phyloP scores from a whole-genome alignment of 345 rosid species.

The Tarenaya hassleriana region DNA sequence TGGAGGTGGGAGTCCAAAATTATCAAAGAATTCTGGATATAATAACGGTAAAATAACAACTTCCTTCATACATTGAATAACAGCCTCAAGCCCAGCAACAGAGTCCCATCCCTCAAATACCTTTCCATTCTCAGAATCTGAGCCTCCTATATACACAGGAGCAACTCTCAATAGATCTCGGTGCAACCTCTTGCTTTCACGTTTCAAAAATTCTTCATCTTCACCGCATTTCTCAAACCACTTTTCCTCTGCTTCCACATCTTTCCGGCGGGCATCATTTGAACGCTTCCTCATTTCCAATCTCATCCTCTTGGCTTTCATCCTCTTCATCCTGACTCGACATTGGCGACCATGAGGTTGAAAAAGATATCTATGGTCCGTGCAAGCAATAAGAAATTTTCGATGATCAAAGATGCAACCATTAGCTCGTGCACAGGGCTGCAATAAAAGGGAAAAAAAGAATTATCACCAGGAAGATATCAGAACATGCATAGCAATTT shows the following conservation, averaged over 20 bases:
- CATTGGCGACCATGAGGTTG: conserved; percentile 70
- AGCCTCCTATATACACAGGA: conserved; percentile 91
- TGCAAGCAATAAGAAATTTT: conserved; percentile 96
- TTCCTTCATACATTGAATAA: conserved; percentile 91
- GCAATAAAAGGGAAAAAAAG: conserved; percentile 30
- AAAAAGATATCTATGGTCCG: conserved; percentile 79
- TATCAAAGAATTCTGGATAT: conserved; percentile 90
- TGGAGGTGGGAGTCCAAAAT: conserved; percentile 89
- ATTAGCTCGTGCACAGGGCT: conserved; percentile 96
- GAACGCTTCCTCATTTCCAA: conserved; percentile 64
- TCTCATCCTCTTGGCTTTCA: conserved; percentile 78
- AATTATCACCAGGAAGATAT: conserved; percentile 20
- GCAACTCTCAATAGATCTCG: conserved; percentile 91
- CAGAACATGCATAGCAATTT: conserved; percentile 16
- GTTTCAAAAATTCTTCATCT: conserved; percentile 97
- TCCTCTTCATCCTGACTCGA: conserved; percentile 52
- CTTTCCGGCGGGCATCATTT: conserved; percentile 87
- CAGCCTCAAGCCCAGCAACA: conserved; percentile 96
- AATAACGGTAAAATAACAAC: conserved; percentile 88
- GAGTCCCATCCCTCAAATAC: conserved; percentile 89
- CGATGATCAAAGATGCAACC: conserved; percentile 96
- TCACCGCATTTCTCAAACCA: conserved; percentile 99
- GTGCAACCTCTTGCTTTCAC: conserved; percentile 91
- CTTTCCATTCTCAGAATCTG: conserved; percentile 48
- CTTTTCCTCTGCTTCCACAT: conserved; percentile 93